Percentiles rank a stretch among this genome's conserved stretches.
phyloP scores from a whole-genome alignment of 495 filamentous ascomycete genomes.

The Neurospora sp. region DNA sequence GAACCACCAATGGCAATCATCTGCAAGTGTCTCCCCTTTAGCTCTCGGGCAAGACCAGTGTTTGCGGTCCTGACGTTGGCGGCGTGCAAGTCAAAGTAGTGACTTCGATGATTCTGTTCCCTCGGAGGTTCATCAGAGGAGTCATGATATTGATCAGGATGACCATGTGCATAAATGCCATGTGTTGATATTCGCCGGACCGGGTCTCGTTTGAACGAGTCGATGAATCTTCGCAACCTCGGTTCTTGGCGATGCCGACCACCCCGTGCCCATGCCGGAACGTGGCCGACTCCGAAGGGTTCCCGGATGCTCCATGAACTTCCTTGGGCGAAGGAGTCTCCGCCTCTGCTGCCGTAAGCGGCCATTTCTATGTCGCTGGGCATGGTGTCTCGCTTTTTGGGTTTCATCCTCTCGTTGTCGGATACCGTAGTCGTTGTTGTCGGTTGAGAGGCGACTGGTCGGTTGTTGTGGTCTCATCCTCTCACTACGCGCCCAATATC shows the following conservation, averaged over 20 bases:
- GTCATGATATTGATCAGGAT: constrained; percentile 27
- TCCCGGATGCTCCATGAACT: constrained; percentile 30
- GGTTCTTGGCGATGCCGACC: not conserved
- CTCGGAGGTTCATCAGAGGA: not conserved
- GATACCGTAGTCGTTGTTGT: not conserved
- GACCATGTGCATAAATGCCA: constrained; percentile 19
- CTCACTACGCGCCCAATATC: not conserved
- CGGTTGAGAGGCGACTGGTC: not conserved
- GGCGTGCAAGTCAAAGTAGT: constrained; percentile 61
- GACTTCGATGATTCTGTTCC: constrained; percentile 24
- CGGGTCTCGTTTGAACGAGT: constrained; percentile 79
- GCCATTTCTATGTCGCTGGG: not conserved
- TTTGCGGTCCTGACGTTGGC: constrained; percentile 67
- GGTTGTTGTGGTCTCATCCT: not conserved
- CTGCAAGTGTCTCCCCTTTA: constrained; percentile 83
- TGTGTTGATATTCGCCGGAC: constrained; percentile 46
- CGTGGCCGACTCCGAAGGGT: constrained; percentile 9
- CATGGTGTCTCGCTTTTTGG: not conserved
- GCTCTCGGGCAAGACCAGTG: constrained; percentile 60
- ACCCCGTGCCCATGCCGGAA: not conserved
- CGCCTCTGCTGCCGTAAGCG: not conserved
- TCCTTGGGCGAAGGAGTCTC: constrained; percentile 25
- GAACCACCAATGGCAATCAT: constrained; percentile 97
- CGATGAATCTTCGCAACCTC: constrained; percentile 41
- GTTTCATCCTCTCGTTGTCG: not conserved